A percentile compares a stretch with the other conserved stretches of the same genome.
Evolutionary conservation across 2,329 filamentous ascomycete species (phyloP).

Genomic region (Pseudogymnoascus sp.): DNA sequence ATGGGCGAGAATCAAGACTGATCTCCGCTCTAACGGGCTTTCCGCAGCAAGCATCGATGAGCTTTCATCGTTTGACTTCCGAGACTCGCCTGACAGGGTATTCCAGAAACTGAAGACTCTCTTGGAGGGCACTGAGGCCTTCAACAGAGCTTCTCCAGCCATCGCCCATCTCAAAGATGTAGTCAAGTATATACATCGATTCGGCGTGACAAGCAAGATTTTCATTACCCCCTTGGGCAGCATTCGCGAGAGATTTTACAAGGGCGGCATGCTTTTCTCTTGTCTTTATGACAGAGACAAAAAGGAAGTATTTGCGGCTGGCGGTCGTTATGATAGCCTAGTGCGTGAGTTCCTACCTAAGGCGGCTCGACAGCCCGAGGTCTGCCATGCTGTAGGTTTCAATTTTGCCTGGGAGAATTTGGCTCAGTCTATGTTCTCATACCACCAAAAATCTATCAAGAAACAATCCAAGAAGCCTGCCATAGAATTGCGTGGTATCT

Average conservation of each 20-base stretch:
- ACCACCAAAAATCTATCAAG: slow-evolving; percentile 43
- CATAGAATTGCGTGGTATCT: slow-evolving; percentile 53
- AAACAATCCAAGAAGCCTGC: slow-evolving; percentile 63
- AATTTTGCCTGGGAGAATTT: slow-evolving; percentile 84
- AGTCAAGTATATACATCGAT: slow-evolving; percentile 65
- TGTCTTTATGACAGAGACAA: slow-evolving; percentile 81
- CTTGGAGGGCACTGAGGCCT: slow-evolving; percentile 57
- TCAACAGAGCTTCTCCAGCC: slow-evolving; percentile 66
- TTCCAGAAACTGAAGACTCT: slow-evolving; percentile 52
- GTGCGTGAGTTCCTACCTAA: slow-evolving; percentile 77
- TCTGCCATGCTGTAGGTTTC: slow-evolving; percentile 83
- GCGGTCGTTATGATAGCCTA: slow-evolving; percentile 84
- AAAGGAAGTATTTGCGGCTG: slow-evolving; percentile 82
- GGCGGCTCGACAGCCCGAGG: slow-evolving; percentile 52
- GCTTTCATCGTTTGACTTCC: slow-evolving; percentile 83
- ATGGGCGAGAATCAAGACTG: slow-evolving; percentile 69
- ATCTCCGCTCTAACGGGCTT: slow-evolving; percentile 73
- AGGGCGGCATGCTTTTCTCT: slow-evolving; percentile 79
- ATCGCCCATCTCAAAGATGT: slow-evolving; percentile 77
- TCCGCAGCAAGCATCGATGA: slow-evolving; percentile 88
- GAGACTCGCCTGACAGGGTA: slow-evolving; percentile 50
- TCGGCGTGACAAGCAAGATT: slow-evolving; percentile 69
- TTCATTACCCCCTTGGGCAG: slow-evolving; percentile 81
- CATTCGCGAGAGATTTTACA: slow-evolving; percentile 86
- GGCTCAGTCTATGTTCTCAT: slow-evolving; percentile 50